Base-by-base conservation (phyloP, 495 filamentous ascomycete species). In the Neurospora sp. region DNA sequence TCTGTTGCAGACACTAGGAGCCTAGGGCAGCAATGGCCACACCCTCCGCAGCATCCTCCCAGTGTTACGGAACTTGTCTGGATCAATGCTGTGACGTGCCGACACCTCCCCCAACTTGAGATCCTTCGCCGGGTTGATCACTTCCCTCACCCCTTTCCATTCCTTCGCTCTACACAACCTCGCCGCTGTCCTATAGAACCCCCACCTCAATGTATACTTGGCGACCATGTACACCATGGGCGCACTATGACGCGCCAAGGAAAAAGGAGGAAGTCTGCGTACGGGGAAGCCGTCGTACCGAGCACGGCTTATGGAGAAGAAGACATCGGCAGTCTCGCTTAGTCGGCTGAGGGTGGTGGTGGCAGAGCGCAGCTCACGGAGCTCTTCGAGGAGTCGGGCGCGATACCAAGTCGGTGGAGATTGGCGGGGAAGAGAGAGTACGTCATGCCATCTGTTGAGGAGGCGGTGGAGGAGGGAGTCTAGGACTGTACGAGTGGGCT, bases 271-370 rank as follows among this genome's bases (percentile, higher is more conserved):
- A 59, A 84, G 44, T 20, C 45, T 74, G 40, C 80, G 76, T 48
- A 84, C 74, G 38, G 79, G 74, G 75, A 79, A 82, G 4, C 83
- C 83, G 75, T 85, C 82, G 72, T 72, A 53, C 3, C 73, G 77
- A 71, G 85, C 86, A 74, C 84, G 81, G 80, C 78, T 85, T 35
- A 84, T 79, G 37, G 81, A 80, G 74, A 87, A 88, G 70, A 86
- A 82, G n/a, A 88, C 84, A 71, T 87, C 86, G 3, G 85, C 82
- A n/a, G 81, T 80, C 76, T 87, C 86, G 78, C 85, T 87, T 42
- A 88, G 76, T 76, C 81, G 84, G 74, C 81, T 73, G 48, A 76
- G 76, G 10, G 61, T 71, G 20, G 79, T 83, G 0, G 73, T 76
- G 72, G 85, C 85, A 0, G 74, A 71, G 27, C 76, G 78, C 37